Evolutionary conservation across 129 eudicot species (phyloP).

Genomic region (Mikania micrantha): DNA sequence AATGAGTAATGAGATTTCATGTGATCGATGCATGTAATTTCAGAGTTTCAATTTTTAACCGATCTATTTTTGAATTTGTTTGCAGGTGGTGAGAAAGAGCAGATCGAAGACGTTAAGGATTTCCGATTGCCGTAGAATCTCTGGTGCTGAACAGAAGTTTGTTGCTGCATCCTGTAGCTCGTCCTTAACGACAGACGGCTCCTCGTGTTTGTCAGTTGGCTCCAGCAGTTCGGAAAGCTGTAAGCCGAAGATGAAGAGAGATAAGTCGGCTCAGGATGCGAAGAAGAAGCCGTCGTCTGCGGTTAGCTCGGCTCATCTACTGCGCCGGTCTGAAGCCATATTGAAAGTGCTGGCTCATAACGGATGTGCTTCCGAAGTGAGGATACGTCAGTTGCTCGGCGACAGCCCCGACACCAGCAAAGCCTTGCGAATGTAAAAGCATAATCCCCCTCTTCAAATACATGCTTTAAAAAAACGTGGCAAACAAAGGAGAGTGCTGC

Average conservation of each 20-base stretch:
- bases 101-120: constrained; percentile 43
- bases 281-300: constrained; percentile 11
- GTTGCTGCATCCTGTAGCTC: constrained; percentile 17
- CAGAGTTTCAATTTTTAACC: neutral
- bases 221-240: constrained; percentile 35
- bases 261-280: constrained; percentile 8
- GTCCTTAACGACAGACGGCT: constrained; percentile 37
- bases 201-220: constrained; percentile 44
- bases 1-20: no score
- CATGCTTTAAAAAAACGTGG: no score
- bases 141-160: constrained; percentile 2
- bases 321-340: constrained; percentile 62
- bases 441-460: constrained; percentile 23
- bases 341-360: constrained; percentile 35
- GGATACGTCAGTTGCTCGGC: constrained; percentile 67
- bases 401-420: constrained; percentile 89
- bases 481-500: neutral
- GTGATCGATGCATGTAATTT: neutral
- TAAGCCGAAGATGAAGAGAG: constrained; percentile 14
- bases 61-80: constrained; percentile 5
- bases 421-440: constrained; percentile 64
- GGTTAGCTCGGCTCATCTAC: constrained; percentile 29
- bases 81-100: constrained; percentile 50
- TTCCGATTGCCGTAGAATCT: constrained; percentile 32
- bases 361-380: constrained; percentile 51